Conservation (phyloP, 2,329 filamentous ascomycete species). For the Fusarium miscanthi region DNA sequence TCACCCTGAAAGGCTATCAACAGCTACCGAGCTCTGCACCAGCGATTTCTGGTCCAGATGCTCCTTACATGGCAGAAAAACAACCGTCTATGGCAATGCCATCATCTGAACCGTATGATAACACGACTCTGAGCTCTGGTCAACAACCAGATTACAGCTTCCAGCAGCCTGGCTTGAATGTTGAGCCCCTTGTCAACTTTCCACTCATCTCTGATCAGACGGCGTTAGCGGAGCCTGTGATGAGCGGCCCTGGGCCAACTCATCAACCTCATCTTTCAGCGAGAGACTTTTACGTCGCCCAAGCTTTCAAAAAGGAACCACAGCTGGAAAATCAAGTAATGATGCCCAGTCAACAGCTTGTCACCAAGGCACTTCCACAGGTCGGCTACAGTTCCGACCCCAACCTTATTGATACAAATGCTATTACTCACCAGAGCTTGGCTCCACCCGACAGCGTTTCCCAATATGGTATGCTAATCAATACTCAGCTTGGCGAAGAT, state of each 20-base stretch:
- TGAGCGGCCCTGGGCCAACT: conserved; percentile 17
- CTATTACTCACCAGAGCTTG: conserved; percentile 31
- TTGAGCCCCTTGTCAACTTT: conserved; percentile 38
- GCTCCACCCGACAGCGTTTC: conserved; percentile 19
- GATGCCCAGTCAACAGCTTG: conserved; percentile 30
- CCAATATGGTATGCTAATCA: conserved; percentile 33
- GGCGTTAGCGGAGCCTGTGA: conserved; percentile 27
- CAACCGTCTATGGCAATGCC: conserved; percentile 40
- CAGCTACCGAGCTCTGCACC: conserved; percentile 43
- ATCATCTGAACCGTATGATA: conserved; percentile 33
- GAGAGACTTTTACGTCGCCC: conserved; percentile 35
- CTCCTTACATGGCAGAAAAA: conserved; percentile 49
- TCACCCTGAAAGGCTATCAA: conserved; percentile 49
- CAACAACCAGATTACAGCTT: conserved; percentile 30
- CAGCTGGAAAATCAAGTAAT: conserved; percentile 30
- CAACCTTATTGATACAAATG: conserved; percentile 22
- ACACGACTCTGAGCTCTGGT: conserved; percentile 20
- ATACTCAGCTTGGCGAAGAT: conserved; percentile 22
- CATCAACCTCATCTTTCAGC: conserved; percentile 33
- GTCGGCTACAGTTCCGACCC: conserved; percentile 35
- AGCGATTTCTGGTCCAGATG: conserved; percentile 45
- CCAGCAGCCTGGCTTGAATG: conserved; percentile 32
- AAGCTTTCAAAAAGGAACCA: conserved; percentile 38
- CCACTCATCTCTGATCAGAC: conserved; percentile 36
- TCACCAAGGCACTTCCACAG: conserved; percentile 30